Conservation (phyloP, 2,329 filamentous ascomycete genomes). For the Aspergillus latus region DNA sequence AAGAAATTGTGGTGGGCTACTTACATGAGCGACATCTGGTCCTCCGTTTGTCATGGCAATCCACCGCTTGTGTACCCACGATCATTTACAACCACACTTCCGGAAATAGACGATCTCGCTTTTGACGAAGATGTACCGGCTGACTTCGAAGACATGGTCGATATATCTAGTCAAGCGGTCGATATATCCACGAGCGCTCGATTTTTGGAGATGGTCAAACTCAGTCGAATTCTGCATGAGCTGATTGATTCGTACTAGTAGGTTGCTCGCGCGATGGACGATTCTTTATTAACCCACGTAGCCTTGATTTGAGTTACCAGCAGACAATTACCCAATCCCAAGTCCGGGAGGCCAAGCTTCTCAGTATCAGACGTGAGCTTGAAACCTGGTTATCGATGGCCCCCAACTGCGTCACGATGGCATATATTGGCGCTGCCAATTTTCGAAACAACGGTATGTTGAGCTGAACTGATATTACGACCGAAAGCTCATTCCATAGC, state of each 20-base stretch:
- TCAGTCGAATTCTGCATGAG: constrained; percentile 3
- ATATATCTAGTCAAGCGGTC: constrained; percentile 21
- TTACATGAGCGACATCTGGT: constrained; percentile 48
- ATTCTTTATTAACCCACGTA: background rate
- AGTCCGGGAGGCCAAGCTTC: background rate
- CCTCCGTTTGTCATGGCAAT: constrained; percentile 49
- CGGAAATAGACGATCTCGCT: constrained; percentile 45
- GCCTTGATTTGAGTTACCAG: constrained; percentile 2
- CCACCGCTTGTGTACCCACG: constrained; percentile 46
- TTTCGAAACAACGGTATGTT: constrained; percentile 8
- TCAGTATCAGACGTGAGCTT: background rate
- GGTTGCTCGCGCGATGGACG: background rate
- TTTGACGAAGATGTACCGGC: constrained; percentile 45
- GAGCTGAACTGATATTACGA: background rate
- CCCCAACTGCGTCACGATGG: constrained; percentile 6
- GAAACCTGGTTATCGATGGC: constrained; percentile 7
- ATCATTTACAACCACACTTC: constrained; percentile 44
- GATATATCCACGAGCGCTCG: constrained; percentile 36
- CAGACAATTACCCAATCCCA: background rate
- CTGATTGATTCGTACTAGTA: constrained; percentile 6
- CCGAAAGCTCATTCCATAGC: constrained; percentile 5
- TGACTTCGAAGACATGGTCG: constrained; percentile 22
- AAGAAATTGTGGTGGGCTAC: constrained; percentile 51
- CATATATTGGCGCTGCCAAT: background rate
- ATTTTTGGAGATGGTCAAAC: constrained; percentile 31